Base-by-base conservation (phyloP, 768 basidiomycete genomes). In the Mycena vulgaris region DNA sequence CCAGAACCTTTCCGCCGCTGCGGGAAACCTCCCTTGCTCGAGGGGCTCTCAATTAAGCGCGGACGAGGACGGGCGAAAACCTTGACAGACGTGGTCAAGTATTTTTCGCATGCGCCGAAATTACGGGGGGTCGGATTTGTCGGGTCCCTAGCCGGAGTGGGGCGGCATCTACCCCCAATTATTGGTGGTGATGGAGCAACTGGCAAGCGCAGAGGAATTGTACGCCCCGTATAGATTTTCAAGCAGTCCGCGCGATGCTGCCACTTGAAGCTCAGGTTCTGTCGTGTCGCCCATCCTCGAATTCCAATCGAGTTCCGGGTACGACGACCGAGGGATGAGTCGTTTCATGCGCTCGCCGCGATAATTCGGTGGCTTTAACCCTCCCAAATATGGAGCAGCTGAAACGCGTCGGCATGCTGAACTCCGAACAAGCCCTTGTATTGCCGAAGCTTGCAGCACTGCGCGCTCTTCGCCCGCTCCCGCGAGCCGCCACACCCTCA, bases 311-410 rank as follows among this genome's bases (percentile, higher is more conserved):
- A 14, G 37, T n/a, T 51, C 65, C 1, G 17, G 9, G 57, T 35
- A 52, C 5, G 25, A 52, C 39, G 33, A 56, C n/a, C n/a, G 10
- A 28, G 48, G 25, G 19, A 27, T 14, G 21, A 17, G 13, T 40
- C 57, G 11, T 17, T 39, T 5, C 0, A 7, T 27, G 58, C 45
- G 9, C 66, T 68, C 16, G 42, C 11, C 17, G 51, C 30, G 13
- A 27, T 68, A n/a, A 21, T 68, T 68, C 39, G 33, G 13, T 5
- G n/a, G 40, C 51, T 7, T 39, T 68, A 37, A 68, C 49, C 9
- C 40, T 61, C 8, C 66, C 66, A 23, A 1, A 2, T 2, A n/a
- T 68, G 63, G 30, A 30, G 21, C 28, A 13, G 6, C 53, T 64
- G 13, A 27, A 40, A 19, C 5, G 55, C 28, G n/a, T 10, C 14